Conservation (phyloP, 106 monocot genomes). For the Apostasia ramifera region DNA sequence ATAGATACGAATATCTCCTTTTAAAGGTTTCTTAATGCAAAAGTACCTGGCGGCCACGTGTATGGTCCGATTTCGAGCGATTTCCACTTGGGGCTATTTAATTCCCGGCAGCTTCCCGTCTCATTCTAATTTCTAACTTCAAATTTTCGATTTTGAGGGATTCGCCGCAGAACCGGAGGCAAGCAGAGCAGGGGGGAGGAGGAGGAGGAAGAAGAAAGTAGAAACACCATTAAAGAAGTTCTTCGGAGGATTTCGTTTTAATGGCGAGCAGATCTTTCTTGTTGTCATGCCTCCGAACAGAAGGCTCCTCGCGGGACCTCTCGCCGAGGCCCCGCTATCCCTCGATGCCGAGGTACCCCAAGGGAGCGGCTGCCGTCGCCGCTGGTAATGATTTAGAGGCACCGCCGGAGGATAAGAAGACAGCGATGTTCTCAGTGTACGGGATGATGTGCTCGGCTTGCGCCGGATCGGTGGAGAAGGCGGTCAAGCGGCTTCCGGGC, state of each 20-base stretch:
- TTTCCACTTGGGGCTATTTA: no score
- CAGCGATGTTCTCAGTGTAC: conserved; percentile 43
- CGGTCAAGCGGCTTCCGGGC: conserved; percentile 73
- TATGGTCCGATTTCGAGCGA: no score
- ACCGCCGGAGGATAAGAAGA: conserved; percentile 11
- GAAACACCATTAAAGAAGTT: no score
- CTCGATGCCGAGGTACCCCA: conserved; percentile 64
- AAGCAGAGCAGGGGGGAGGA: no score
- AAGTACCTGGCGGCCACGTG: no score
- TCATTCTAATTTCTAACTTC: no score
- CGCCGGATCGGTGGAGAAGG: conserved; percentile 83
- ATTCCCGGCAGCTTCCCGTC: no score
- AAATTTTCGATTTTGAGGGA: no score
- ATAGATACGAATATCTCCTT: no score
- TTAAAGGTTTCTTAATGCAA: no score
- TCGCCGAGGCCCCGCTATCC: conserved; percentile 50
- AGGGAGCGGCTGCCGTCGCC: background rate
- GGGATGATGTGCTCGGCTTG: conserved; percentile 89
- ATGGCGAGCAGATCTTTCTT: conserved; percentile 15
- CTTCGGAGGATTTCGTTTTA: background rate
- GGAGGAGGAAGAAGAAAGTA: no score
- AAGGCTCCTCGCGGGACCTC: conserved; percentile 12
- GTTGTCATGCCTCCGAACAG: conserved; percentile 33
- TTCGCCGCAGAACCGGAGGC: no score
- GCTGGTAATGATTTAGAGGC: conserved; percentile 2